Evolutionary conservation across 495 filamentous ascomycete genomes (phyloP), one percentile per base, ranked within the genome.

Genomic region (Tuber umbilicatum): DNA sequence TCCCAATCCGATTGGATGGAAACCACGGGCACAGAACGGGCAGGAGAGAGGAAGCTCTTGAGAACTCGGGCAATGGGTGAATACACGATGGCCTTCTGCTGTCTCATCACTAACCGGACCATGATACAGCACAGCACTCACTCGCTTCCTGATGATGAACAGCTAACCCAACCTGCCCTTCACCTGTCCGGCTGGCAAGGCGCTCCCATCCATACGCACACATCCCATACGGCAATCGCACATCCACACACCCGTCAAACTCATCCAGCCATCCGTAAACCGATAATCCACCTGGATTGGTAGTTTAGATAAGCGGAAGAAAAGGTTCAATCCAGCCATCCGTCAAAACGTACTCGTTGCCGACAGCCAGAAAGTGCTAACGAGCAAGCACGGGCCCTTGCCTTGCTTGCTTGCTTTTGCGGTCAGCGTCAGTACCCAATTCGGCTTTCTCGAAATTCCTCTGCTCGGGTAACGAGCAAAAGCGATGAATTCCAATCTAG

Each of bases 381-480:
- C 50, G 50, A 60, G 27, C 50, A 31, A 31, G 50, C 50, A 60
- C 50, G 50, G 50, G 50, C 50, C 50, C 50, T 60, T 60, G 47
- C 50, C 50, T 60, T 60, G 47, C 45, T 23, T 45, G 21, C 50
- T 55, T 60, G 50, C 50, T 31, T 60, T 60, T 60, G 50, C n/a
- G 0, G 50, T 60, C n/a, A 55, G 50, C 10, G 50, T 27, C 23
- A 14, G 50, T 55, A n/a, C 23, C 14, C 50, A 60, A 60, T 16
- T 60, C 50, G 27, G 50, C n/a, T 60, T 60, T 14, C 50, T 60
- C 50, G 50, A 60, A 60, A 60, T 60, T 60, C 50, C 50, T 60
- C 10, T 5, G n/a, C 31, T 31, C 27, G 50, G 50, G 16, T 14
- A 60, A 31, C 50, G 5, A 60, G 50, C n/a, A 60, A 16, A 16